Base-by-base conservation (phyloP, 2,329 filamentous ascomycete genomes). In the Aureobasidium mangrovei region DNA sequence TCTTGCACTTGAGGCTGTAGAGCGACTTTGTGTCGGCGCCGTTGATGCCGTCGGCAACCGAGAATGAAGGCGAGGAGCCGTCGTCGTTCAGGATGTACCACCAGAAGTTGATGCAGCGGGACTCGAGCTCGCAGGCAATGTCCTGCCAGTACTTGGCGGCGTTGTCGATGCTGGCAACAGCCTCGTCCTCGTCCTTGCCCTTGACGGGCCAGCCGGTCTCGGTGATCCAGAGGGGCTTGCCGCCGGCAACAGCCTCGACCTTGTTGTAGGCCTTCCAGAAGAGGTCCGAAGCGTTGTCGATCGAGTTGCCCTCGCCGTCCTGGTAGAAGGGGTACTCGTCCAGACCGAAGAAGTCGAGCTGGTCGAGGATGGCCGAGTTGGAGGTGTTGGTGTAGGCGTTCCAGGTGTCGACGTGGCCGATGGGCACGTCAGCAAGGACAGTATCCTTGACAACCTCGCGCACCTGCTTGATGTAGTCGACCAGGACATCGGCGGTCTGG, bases 331-430 rank as follows among this genome's bases (percentile, higher is more conserved):
- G 79, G 55, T 66, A 67, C 24, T 84, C 85, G 66, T 95, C 88
- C 67, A 91, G 81, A 61, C 90, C 90, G 57, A 95, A 70, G 78
- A 82, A 95, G 74, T 95, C 89, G 59, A 78, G 72, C 39, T 79
- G 81, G 7, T 83, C 75, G 57, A 88, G 82, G 56, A 94, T 82
- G 42, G 77, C 81, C 45, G 72, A 70, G 78, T 91, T 94, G 64
- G 83, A 80, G 51, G 72, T 70, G 70, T 94, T 89, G 67, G 82
- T 81, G 77, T 82, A 91, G 51, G 82, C 82, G 39, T 60, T 63
- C 88, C 88, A 95, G 51, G 90, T 94, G 67, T 95, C 90, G 67
- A 95, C 89, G 70, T 95, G 90, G 49, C 89, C 89, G 57, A 95
- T 75, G 24, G 81, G 75, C 43, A 75, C 78, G 28, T 57, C 44